Conservation (phyloP, 2,329 filamentous ascomycete genomes). For the Leptographium radiaticola region DNA sequence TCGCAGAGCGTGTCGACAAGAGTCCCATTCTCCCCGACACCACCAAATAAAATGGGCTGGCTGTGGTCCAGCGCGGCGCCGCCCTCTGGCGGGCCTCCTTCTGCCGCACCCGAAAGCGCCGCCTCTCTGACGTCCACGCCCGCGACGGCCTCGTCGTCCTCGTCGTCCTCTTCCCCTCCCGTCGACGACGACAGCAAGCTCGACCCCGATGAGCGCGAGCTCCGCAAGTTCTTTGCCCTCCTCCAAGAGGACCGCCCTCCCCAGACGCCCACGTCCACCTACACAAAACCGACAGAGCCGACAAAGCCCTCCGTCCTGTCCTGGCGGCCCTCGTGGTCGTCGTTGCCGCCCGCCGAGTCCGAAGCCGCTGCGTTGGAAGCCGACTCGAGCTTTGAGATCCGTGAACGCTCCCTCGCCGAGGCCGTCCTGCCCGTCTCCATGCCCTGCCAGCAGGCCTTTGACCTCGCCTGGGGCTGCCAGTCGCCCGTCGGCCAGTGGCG, state of each 20-base stretch:
- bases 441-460: constrained; percentile 84
- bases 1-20: neutral
- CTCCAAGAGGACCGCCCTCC: constrained; percentile 20
- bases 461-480: constrained; percentile 88
- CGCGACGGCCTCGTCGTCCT: constrained; percentile 1
- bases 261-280: neutral
- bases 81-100: constrained; percentile 8
- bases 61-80: constrained; percentile 36
- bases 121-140: neutral
- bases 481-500: constrained; percentile 85
- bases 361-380: neutral
- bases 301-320: neutral
- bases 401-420: constrained; percentile 35
- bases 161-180: neutral
- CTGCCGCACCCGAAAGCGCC: constrained; percentile 2
- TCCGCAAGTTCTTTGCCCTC: constrained; percentile 40
- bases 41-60: constrained; percentile 41
- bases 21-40: neutral
- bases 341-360: neutral
- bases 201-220: constrained; percentile 24
- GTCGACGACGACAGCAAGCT: neutral
- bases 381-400: constrained; percentile 13
- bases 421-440: constrained; percentile 67
- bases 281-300: neutral
- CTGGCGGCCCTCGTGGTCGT: neutral